Evolutionary conservation across 306 rosid species (phyloP).

Genomic region (Begonia loranthoides): DNA sequence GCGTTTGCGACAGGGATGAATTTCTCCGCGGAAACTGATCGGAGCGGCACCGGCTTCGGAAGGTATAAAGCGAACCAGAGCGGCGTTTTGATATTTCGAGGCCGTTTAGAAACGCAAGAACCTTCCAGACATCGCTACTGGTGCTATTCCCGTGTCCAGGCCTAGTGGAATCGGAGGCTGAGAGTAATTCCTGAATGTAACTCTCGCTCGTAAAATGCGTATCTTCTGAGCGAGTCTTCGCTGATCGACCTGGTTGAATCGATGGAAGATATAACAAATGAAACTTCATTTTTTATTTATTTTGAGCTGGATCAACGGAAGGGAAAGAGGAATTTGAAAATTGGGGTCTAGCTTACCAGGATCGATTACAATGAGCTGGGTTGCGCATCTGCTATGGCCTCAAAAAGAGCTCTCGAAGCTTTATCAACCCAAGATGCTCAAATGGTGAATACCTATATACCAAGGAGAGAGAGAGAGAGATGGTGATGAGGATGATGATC

Average conservation of each 20-base stretch:
- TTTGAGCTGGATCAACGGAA: too few species aligned
- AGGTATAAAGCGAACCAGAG: slow-evolving; percentile 60
- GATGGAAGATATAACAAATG: too few species aligned
- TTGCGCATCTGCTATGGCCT: slow-evolving; percentile 27
- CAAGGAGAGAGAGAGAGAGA: background rate
- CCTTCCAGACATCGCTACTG: slow-evolving; percentile 43
- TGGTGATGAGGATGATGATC: slow-evolving; percentile 1
- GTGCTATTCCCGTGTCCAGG: too few species aligned
- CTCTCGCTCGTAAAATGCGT: slow-evolving; percentile 68
- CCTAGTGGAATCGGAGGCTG: too few species aligned
- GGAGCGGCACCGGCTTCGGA: slow-evolving; percentile 68
- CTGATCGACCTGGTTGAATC: slow-evolving; percentile 89
- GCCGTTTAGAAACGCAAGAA: slow-evolving; percentile 46
- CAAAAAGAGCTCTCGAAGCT: slow-evolving; percentile 1
- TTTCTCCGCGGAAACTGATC: slow-evolving; percentile 58
- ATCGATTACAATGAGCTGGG: slow-evolving; percentile 62
- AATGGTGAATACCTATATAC: too few species aligned
- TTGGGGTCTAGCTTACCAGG: too few species aligned
- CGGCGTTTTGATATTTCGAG: slow-evolving; percentile 68
- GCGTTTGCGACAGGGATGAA: slow-evolving; percentile 74
- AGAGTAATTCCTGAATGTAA: slow-evolving; percentile 66
- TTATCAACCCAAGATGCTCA: too few species aligned
- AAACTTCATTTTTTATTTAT: too few species aligned
- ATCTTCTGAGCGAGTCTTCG: slow-evolving; percentile 67
- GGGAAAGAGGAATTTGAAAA: too few species aligned